Percentiles rank a stretch among this genome's conserved stretches.
phyloP scores from a whole-genome alignment of 106 monocot species.

The Acanthochlamys bracteata region DNA sequence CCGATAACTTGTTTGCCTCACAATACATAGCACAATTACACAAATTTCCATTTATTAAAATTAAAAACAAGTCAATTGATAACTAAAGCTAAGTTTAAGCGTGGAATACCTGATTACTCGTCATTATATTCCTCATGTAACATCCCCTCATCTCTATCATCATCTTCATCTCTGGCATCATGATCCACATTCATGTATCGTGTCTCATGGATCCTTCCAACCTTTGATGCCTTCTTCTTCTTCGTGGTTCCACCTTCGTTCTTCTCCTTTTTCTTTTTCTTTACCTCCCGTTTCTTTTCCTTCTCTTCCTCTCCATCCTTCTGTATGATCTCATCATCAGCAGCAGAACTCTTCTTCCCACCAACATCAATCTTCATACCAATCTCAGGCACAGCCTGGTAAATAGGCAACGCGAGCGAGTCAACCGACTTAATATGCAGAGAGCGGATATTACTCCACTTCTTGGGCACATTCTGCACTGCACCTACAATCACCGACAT shows the following conservation, averaged over 20 bases:
- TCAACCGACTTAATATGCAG: constrained; percentile 30
- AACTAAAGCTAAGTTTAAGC: no score
- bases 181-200: neutral
- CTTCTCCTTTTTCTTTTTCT: no score
- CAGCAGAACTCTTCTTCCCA: neutral
- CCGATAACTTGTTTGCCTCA: neutral
- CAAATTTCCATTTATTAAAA: neutral
- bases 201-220: neutral
- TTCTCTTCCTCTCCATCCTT: neutral
- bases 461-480: constrained; percentile 26
- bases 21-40: neutral
- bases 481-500: constrained; percentile 22
- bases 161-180: neutral
- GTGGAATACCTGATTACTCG: no score
- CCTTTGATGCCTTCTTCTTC: constrained; percentile 7
- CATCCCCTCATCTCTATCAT: neutral
- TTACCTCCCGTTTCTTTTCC: neutral
- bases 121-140: neutral
- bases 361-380: constrained; percentile 26
- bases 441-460: constrained; percentile 33
- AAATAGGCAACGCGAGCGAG: constrained; percentile 38
- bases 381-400: constrained; percentile 21
- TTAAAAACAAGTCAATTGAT: no score
- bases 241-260: no score
- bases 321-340: neutral